Evolutionary conservation across 192 early-diverging fungal genomes (phyloP), one percentile per base, ranked within the genome.

Genomic region (Backusella circina): DNA sequence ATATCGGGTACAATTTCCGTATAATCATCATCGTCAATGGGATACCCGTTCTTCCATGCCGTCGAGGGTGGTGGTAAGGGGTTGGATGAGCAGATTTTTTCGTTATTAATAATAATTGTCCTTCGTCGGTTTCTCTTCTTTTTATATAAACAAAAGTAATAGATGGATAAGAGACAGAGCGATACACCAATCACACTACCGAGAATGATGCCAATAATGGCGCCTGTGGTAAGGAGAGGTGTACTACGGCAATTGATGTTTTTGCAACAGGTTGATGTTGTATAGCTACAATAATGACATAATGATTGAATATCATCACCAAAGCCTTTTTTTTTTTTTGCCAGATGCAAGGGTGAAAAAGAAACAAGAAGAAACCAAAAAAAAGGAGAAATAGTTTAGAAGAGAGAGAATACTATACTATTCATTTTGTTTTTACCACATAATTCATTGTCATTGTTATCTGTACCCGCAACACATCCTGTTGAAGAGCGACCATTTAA

Each of bases 281-380:
- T 30, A 71, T 39, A 23, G 21, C 21, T 70, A 33, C 76, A 77
- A 44, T 72, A 77, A 70, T 37, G 39, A 33, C 76, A 77, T 15
- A 77, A 21, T 9, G 76, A 66, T 54, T 65, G 54, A 9, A 44
- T 31, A 66, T 77, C 76, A 30, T 77, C 32, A 35, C 70, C 39
- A 66, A 77, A 77, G 4, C 76, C 76, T 77, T 26, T 36, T 37
- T 33, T 23, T 44, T 23, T 21, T 16, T 4, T 21, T 50, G 32
- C 18, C 9, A 28, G 26, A 61, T 61, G 54, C 23, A 61, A 61
- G 54, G 54, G 54, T 61, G 18, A 61, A 57, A 57, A 61, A 61
- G 21, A 54, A n/a, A 21, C 5, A 54, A 57, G 23, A 61, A 61
- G 21, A 61, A 61, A 10, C n/a, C 8, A 54, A 54, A 54, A 54